Evolutionary conservation across 208 protist genomes (phyloP), one percentile per base, ranked within the genome.

Genomic region (Leptomonas seymouri): DNA sequence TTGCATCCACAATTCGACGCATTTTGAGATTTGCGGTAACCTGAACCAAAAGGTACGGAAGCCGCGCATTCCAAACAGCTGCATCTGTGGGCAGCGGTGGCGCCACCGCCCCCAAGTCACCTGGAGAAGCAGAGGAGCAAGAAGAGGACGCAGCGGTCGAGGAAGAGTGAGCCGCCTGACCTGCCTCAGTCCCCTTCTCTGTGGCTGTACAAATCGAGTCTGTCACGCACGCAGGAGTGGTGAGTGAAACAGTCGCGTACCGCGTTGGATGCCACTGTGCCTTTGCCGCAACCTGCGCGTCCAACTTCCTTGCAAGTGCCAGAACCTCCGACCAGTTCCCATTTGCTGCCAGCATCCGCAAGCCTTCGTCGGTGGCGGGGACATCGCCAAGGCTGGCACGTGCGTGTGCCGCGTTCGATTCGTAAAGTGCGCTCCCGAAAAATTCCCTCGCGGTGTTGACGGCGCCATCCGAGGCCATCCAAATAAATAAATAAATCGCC

Each of bases 1-100:
- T 83, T 34, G 86, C 88, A 8, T 67, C 71, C 20, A 62, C 77
- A 41, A 90, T 79, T 0, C 76, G 78, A 15, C 76, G 81, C 83
- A 94, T 84, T 49, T 87, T 81, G 50, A 93, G 81, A 65, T 90
- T 81, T 25, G 89, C 86, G 0, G 79, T 90, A 23, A 91, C 82
- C 60, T 90, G 91, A 54, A 90, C 91, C 51, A 96, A 76, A 34
- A 82, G 74, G 46, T 88, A 93, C 30, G 85, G 88, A 30, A 82
- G 68, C 11, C 77, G 70, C 27, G 76, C 76, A 39, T 69, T 60
- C n/a, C 58, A 60, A 15, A 60, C 65, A 2, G 64, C 49, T 27
- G 64, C 63, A 28, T 72, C 65, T 3, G 57, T 54, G 21, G 67
- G 74, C 16, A 75, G 69, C 53, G 45, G 48, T 46, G 51, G 34